These are phyloP conservation scores for Phytopythium litorale DNA, from an alignment of 352 stramenopile species.

Conservation along the genomic window DNA sequence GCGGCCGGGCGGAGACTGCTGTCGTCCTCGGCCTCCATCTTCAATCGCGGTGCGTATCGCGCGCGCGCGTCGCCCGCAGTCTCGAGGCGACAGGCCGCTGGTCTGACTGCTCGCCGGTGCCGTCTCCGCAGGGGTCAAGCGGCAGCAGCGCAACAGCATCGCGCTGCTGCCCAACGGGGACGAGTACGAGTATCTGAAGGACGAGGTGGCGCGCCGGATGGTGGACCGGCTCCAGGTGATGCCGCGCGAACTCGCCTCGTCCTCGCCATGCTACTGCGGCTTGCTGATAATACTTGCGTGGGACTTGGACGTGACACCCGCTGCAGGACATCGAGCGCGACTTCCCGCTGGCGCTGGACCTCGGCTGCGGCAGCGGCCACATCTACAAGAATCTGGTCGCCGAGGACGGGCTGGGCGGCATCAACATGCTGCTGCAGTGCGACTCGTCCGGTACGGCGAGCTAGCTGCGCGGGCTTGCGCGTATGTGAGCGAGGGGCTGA, in stretches of 20 bases:
- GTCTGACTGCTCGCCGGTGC: constrained; percentile 4
- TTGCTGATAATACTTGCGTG: neutral
- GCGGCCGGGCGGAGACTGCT: constrained; percentile 26
- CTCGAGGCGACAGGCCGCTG: neutral
- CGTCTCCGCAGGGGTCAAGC: constrained; percentile 52
- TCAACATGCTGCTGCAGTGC: constrained; percentile 76
- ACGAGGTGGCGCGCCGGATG: constrained; percentile 79
- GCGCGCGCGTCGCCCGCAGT: too few relatives aligned
- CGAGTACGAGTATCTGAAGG: constrained; percentile 86
- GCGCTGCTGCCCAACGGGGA: constrained; percentile 46
- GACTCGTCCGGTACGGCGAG: constrained; percentile 45
- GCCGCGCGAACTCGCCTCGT: neutral
- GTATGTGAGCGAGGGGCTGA: constrained; percentile 4
- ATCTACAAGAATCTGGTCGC: constrained; percentile 80
- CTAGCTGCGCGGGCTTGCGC: neutral
- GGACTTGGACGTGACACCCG: neutral
- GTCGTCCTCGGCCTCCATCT: constrained; percentile 47
- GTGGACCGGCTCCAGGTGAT: constrained; percentile 74
- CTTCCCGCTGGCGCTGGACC: constrained; percentile 75
- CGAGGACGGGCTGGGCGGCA: constrained; percentile 65
- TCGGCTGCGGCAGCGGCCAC: constrained; percentile 76
- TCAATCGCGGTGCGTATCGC: constrained; percentile 41
- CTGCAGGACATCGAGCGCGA: constrained; percentile 74
- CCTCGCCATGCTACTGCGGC: neutral
- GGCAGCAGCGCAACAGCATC: constrained; percentile 80